Percentiles rank a stretch among this genome's conserved stretches.
Evolutionary conservation across 1,284 basidiomycete species (phyloP).

Genomic region (Dichomitus squalens): DNA sequence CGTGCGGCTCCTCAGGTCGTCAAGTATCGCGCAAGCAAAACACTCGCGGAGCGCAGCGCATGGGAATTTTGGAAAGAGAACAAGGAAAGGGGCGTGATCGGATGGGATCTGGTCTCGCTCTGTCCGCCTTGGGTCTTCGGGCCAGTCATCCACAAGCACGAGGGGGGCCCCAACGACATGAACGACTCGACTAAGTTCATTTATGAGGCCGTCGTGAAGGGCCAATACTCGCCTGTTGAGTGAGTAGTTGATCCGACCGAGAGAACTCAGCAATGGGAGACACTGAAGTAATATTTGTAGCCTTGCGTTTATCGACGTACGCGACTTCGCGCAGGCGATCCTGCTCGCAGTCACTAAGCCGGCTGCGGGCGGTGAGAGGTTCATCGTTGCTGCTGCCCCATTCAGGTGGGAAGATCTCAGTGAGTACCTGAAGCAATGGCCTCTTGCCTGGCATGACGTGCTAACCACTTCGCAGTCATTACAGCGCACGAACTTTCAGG

Average conservation of each 20-base stretch:
- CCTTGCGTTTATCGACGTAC: slow-evolving; percentile 53
- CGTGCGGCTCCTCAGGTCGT: slow-evolving; percentile 39
- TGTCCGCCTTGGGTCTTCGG: slow-evolving; percentile 56
- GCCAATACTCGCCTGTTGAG: slow-evolving; percentile 14
- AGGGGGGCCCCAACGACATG: slow-evolving; percentile 40
- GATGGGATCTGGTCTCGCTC: slow-evolving; percentile 57
- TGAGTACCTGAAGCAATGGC: slow-evolving; percentile 7
- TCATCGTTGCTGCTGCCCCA: slow-evolving; percentile 45
- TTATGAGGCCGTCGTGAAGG: slow-evolving; percentile 37
- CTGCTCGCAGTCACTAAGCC: slow-evolving; percentile 51
- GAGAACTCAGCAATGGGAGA: slow-evolving; percentile 4
- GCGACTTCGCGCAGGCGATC: slow-evolving; percentile 62
- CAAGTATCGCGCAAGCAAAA: slow-evolving; percentile 65
- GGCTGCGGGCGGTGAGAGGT: slow-evolving; percentile 60
- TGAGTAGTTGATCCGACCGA: slow-evolving; percentile 3
- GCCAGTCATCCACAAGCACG: slow-evolving; percentile 52
- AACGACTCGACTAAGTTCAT: slow-evolving; percentile 49
- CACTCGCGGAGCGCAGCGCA: slow-evolving; percentile 63
- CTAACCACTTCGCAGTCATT: background rate
- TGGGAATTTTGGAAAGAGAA: slow-evolving; percentile 62
- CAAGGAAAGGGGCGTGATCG: slow-evolving; percentile 28
- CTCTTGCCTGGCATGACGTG: background rate
- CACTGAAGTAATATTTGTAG: no score
- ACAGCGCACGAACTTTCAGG: slow-evolving; percentile 3
- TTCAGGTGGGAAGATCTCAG: slow-evolving; percentile 35